Conservation (phyloP, 768 basidiomycete genomes). For the Amanita pallidorosea region DNA sequence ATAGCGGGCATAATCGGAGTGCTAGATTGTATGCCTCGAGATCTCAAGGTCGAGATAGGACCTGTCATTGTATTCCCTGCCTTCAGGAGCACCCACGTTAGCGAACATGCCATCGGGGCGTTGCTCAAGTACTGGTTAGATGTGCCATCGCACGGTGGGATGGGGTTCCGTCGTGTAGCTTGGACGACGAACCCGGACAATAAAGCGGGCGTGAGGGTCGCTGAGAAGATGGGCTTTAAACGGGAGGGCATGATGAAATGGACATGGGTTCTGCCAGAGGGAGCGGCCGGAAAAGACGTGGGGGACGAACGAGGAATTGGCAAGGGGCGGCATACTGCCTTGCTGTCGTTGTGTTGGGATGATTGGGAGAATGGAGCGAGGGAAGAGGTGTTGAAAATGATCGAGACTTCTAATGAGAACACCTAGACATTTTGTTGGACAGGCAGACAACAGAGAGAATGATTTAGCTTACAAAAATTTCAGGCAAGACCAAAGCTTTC, state of each 20-base stretch:
- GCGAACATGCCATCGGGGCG: constrained; percentile 32
- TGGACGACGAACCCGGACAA: constrained; percentile 43
- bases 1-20: constrained; percentile 45
- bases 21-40: constrained; percentile 19
- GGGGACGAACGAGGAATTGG: constrained; percentile 17
- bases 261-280: constrained; percentile 29
- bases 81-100: constrained; percentile 40
- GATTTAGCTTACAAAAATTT: background rate
- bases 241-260: constrained; percentile 37
- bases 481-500: constrained; percentile 2
- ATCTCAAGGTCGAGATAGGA: constrained; percentile 36
- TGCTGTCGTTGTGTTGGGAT: constrained; percentile 33
- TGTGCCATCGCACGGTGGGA: constrained; percentile 27
- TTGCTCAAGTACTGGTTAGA: constrained; percentile 29
- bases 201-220: constrained; percentile 29
- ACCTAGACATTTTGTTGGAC: background rate
- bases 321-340: constrained; percentile 25
- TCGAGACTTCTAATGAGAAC: constrained; percentile 10
- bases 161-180: constrained; percentile 43
- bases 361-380: constrained; percentile 33
- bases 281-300: constrained; percentile 19
- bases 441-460: background rate
- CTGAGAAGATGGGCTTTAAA: constrained; percentile 42
- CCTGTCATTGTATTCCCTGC: constrained; percentile 33
- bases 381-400: constrained; percentile 19